Base-by-base conservation (phyloP, 2,329 filamentous ascomycete species). In the Clarireedia monteithiana region DNA sequence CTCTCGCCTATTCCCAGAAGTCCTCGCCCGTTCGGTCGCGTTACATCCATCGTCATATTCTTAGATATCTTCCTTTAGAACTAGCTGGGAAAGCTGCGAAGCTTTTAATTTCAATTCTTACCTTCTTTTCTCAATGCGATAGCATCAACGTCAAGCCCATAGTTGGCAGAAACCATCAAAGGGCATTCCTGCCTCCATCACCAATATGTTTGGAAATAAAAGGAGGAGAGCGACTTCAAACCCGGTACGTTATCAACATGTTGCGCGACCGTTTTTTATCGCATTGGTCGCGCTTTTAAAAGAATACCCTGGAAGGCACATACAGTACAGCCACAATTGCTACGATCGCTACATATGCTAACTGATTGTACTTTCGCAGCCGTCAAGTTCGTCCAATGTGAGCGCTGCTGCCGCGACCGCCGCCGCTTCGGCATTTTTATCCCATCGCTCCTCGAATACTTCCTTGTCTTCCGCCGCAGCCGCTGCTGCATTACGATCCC, bases 401-500 rank as follows among this genome's bases (percentile, higher is more conserved):
- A 85, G 84, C 67, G 78, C 88, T 55, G 85, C 85, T 66, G 91
- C 89, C 57, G 83, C 91, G 54, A 84, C 87, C 48, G 90, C 90
- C 56, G 91, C 91, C 58, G 83, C 83, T 59, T 86, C 88, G 70
- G 91, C 91, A 57, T 95, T 92, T 72, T 79, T 86, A 67, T 84
- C 81, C 64, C 84, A 79, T 67, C 79, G 82, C 70, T 72, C 80
- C 64, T 80, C 85, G 64, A 81, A 80, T 70, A 76, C 75, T 58
- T 83, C 82, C 57, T 78, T 96, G 45, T 95, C 91, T 42, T 86
- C 88, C 38, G 89, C 91, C 6, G 92, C 92, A 12, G 91, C 92
- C 6, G 91, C 90, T 15, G 85, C 91, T 27, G 91, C 91, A 48
- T 79, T 97, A 57, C 85, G 86, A 67, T 88, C 86, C 47, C 83